Evolutionary conservation across 768 basidiomycete genomes (phyloP).

Genomic region (Kwoniella europaea): DNA sequence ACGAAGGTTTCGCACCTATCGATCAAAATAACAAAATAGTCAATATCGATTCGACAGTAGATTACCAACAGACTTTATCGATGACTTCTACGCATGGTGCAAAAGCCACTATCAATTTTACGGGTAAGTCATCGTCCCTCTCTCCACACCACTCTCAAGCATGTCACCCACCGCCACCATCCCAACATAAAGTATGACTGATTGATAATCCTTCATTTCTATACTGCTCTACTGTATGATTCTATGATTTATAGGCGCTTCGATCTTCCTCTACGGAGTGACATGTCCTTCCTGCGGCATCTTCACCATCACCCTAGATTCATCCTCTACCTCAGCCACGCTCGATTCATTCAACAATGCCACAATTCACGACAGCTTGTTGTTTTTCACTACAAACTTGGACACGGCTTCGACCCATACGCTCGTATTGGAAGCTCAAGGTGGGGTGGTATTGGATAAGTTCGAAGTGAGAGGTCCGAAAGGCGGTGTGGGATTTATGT

Average conservation of each 20-base stretch:
- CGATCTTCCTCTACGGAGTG: slow-evolving; percentile 37
- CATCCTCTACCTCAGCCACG: slow-evolving; percentile 16
- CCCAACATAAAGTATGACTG: too few relatives aligned
- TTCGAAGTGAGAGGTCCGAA: slow-evolving; percentile 33
- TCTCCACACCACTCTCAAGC: too few relatives aligned
- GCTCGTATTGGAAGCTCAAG: slow-evolving; percentile 24
- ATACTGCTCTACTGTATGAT: too few relatives aligned
- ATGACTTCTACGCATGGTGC: slow-evolving; percentile 38
- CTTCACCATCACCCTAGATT: slow-evolving; percentile 33
- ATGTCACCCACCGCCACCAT: too few relatives aligned
- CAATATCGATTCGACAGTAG: slow-evolving; percentile 5
- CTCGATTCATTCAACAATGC: slow-evolving; percentile 20
- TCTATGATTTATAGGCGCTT: slow-evolving; percentile 26
- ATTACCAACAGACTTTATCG: slow-evolving; percentile 37
- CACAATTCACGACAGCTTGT: slow-evolving; percentile 31
- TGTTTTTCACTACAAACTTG: slow-evolving; percentile 43
- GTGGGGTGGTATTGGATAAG: slow-evolving; percentile 41
- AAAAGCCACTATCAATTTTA: slow-evolving; percentile 37
- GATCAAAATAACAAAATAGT: slow-evolving; percentile 7
- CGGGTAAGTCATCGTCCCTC: slow-evolving; percentile 27
- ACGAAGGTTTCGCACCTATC: slow-evolving; percentile 27
- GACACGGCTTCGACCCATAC: slow-evolving; percentile 35
- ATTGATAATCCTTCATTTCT: neutral
- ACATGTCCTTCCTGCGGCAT: slow-evolving; percentile 29
- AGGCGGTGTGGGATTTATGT: slow-evolving; percentile 38